A percentile compares a stretch with the other conserved stretches of the same genome.
These are phyloP conservation scores for Ascomycota sp. DNA, from an alignment of 2,329 filamentous ascomycete genomes.

Conservation along the genomic window DNA sequence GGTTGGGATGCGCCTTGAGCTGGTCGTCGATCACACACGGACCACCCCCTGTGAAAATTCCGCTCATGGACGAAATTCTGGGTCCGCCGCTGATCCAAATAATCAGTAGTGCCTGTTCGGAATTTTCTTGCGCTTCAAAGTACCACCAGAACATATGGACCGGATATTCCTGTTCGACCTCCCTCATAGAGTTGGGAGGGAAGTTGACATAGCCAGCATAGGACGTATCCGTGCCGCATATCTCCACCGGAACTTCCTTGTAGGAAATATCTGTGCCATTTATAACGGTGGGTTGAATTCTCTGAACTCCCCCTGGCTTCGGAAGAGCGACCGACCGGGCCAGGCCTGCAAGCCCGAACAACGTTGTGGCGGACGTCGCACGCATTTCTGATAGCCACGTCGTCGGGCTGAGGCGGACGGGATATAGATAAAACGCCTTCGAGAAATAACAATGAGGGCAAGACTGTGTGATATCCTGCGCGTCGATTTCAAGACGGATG, in stretches of 20 bases:
- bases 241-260: conserved; percentile 1
- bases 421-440: too few relatives aligned
- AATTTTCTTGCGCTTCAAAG: conserved; percentile 22
- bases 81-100: conserved; percentile 50
- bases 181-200: conserved; percentile 1
- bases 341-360: not conserved
- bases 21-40: conserved; percentile 26
- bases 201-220: conserved; percentile 1
- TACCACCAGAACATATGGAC: conserved; percentile 23
- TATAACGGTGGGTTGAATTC: not conserved
- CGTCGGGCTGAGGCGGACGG: too few relatives aligned
- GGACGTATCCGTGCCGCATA: conserved; percentile 1
- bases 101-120: conserved; percentile 21
- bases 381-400: too few relatives aligned
- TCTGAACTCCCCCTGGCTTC: not conserved
- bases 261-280: not conserved
- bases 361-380: not conserved
- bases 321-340: not conserved
- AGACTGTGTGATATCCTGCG: too few relatives aligned
- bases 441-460: too few relatives aligned
- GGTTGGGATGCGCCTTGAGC: conserved; percentile 30
- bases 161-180: not conserved
- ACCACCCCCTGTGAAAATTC: conserved; percentile 41
- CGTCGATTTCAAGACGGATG: too few relatives aligned
- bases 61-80: conserved; percentile 39